Base-by-base conservation (phyloP, 192 early-diverging fungal species). In the Irineochytrium annulatum region DNA sequence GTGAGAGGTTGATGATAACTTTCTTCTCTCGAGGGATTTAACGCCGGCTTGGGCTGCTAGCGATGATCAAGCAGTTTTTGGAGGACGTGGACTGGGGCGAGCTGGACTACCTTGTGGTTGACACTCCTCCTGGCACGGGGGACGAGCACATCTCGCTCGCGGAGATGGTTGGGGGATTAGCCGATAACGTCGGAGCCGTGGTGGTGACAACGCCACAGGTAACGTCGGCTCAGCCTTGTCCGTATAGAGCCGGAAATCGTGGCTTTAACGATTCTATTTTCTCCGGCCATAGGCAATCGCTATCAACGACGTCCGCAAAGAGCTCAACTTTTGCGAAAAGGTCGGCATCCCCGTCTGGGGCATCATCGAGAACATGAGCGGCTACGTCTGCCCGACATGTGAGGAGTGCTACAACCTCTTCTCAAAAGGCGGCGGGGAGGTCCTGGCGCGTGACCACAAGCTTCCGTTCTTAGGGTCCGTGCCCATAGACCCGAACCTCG, bases 301-400 rank as follows among this genome's bases (percentile, higher is more conserved):
- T 11, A 46, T 82, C 19, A 59, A 64, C 28, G 97, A 99, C 75
- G 97, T 99, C n/a, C 83, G 94, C 49, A 97, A 94, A 75, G 97
- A 99, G 74, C 85, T 97, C 60, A 92, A 87, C 71, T 99, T 99
- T 67, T 99, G 96, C 71, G 69, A 76, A 31, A 94, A 96, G 63
- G 91, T 94, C 52, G 86, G 85, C 34, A 73, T 99, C 49, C 86
- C 86, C 1, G 84, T 99, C 35, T 76, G 97, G 19, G 96, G 96
- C 0, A 77, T 99, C 4, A 86, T 99, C 3, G 96, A 99, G 68
- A 97, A 97, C 67, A 96, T 99, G 96, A 87, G 86, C 55, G 96
- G 95, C 2, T 99, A 95, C 73, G 87, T 97, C 3, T 99, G 97
- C 58, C 94, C 93, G 1, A 2, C 6, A 24, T 67, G 16, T 2